A percentile compares a stretch with the other conserved stretches of the same genome.
Conservation (phyloP, 1,284 basidiomycete genomes). For the Mycena citricolor region DNA sequence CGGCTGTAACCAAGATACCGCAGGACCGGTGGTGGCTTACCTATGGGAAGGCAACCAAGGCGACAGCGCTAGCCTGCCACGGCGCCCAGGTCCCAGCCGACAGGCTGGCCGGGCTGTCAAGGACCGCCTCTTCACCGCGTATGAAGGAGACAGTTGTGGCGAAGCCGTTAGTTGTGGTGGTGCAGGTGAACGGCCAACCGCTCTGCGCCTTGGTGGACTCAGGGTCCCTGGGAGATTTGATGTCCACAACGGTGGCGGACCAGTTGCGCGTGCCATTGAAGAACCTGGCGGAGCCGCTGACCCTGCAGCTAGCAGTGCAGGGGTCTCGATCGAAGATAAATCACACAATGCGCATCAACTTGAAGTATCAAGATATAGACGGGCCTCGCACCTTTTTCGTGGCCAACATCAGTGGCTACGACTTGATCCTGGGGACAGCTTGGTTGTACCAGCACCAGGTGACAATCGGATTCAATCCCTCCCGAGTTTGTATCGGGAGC, state of each 20-base stretch:
- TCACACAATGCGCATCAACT: constrained; percentile 5
- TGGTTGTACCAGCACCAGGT: constrained; percentile 19
- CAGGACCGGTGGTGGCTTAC: no score
- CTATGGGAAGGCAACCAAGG: no score
- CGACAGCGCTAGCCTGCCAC: no score
- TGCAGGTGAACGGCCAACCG: constrained; percentile 29
- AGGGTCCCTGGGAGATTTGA: constrained; percentile 36
- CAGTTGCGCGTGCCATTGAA: constrained; percentile 30
- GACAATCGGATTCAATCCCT: constrained; percentile 14
- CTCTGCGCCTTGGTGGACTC: constrained; percentile 31
- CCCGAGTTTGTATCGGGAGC: constrained; percentile 12
- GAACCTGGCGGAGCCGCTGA: constrained; percentile 19
- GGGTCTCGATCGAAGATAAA: constrained; percentile 3
- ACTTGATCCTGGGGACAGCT: constrained; percentile 33
- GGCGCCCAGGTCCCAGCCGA: no score
- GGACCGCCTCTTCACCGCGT: no score
- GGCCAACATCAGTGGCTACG: constrained; percentile 24
- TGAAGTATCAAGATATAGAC: constrained; percentile 20
- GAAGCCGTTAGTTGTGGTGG: constrained; percentile 28
- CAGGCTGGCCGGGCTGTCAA: no score
- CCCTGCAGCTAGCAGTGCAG: constrained; percentile 22
- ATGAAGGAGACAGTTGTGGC: no score
- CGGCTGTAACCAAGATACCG: no score
- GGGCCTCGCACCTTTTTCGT: constrained; percentile 16
- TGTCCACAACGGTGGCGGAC: constrained; percentile 33